Conservation (phyloP, 345 rosid genomes). For the Capsella bursapastoris region DNA sequence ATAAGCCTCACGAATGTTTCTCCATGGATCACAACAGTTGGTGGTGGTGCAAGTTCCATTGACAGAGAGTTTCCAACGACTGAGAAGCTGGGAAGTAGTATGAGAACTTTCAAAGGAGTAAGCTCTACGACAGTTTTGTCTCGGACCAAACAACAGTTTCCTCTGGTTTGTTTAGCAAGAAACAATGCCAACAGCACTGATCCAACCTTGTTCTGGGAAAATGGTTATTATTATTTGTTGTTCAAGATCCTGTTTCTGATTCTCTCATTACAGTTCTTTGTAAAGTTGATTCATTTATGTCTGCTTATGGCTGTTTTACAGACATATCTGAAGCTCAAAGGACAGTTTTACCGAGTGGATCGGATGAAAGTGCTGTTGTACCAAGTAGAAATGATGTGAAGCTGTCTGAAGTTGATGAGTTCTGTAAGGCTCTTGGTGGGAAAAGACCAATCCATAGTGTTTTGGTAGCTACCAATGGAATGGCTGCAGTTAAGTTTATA, state of each 20-base stretch:
- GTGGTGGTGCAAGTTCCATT: conserved; percentile 62
- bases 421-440: conserved; percentile 87
- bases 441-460: conserved; percentile 83
- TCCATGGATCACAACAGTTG: conserved; percentile 75
- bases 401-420: conserved; percentile 68
- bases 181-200: conserved; percentile 43
- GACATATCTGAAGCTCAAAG: conserved; percentile 66
- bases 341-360: conserved; percentile 49
- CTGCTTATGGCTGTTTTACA: conserved; percentile 41
- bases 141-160: conserved; percentile 45
- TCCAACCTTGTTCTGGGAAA: conserved; percentile 52
- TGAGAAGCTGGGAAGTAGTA: conserved; percentile 51
- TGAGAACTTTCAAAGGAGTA: conserved; percentile 46
- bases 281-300: no score
- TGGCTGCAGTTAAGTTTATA: conserved; percentile 99
- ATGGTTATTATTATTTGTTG: background rate
- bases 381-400: conserved; percentile 61
- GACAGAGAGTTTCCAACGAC: conserved; percentile 62
- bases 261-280: no score
- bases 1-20: conserved; percentile 63
- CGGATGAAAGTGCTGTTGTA: conserved; percentile 52
- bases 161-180: conserved; percentile 49
- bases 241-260: no score
- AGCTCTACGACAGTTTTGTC: conserved; percentile 13
- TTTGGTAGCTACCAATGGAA: conserved; percentile 94